Base-by-base conservation (phyloP, 1,139 yeast genomes). In the Zhuliangozyma blackwelliae region DNA sequence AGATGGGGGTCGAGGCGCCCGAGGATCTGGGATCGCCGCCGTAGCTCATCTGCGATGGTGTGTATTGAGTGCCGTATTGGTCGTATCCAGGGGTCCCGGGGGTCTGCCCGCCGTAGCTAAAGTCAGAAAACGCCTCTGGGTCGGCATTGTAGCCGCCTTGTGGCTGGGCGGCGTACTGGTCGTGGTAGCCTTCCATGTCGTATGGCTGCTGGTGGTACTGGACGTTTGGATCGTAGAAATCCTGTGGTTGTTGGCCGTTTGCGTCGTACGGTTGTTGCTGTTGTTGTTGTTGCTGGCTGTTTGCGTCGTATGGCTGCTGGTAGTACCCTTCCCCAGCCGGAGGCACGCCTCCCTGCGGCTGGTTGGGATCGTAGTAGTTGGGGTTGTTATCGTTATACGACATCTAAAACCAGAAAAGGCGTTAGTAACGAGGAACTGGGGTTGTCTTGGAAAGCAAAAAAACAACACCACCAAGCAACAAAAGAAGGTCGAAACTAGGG, bases 1-100 rank as follows among this genome's bases (percentile, higher is more conserved):
- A 89, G 49, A 89, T 80, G 30, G 99, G 98, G 27, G 98, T 94
- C 5, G 96, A 87, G 31, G 97, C 89, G 41, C 97, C 97, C 10
- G 95, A 85, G 1, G 95, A 83, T 57, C 94, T 73, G 46, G 85
- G 84, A 35, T 48, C 50, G 32, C 85, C 90, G 46, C 85, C 90
- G 52, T 83, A 83, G 55, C 88, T 79, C 84, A 83, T 79, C 58
- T 83, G 90, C 12, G 89, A 81, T 23, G 92, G 88, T 37, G 92
- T 81, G 55, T 80, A 80, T 54, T 79, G 90, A 48, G 88, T 81
- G 34, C 89, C 86, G 55, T 82, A 85, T 47, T 85, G 87, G 55
- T 81, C 88, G 54, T 81, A 82, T 23, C 81, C 81, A 25, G 79
- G 73, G 37, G 72, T 63, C 36, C 88, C 88, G 27, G 86, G 83